Conservation (phyloP, 768 basidiomycete species). For the Leccinellum rugosiceps region DNA sequence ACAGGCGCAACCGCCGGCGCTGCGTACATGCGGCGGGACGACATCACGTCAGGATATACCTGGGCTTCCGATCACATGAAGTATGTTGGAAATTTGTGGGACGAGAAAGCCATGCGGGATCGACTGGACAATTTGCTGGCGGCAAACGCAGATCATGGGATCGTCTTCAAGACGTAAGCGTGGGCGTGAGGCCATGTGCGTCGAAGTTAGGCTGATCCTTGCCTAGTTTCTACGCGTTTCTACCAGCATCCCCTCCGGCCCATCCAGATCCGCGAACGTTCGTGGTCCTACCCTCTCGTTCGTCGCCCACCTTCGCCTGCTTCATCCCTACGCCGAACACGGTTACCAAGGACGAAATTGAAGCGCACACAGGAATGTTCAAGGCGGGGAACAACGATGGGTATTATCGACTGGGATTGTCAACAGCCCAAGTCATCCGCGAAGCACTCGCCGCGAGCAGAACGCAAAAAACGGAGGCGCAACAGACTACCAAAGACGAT, state of each 20-base stretch:
- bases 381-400: constrained; percentile 78
- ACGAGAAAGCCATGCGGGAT: constrained; percentile 56
- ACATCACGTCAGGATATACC: constrained; percentile 62
- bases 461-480: neutral
- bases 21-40: constrained; percentile 79
- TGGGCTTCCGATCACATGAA: constrained; percentile 89
- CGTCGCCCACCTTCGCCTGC: constrained; percentile 44
- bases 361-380: constrained; percentile 91
- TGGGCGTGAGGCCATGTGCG: neutral
- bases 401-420: constrained; percentile 81
- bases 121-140: constrained; percentile 63
- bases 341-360: constrained; percentile 69
- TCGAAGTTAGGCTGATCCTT: neutral
- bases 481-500: neutral
- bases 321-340: constrained; percentile 68
- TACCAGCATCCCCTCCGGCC: constrained; percentile 67
- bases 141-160: constrained; percentile 57
- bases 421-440: constrained; percentile 57
- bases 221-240: constrained; percentile 71
- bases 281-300: constrained; percentile 61
- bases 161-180: constrained; percentile 72
- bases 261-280: constrained; percentile 67
- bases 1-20: constrained; percentile 84
- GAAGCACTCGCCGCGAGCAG: constrained; percentile 42
- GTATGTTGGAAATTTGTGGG: constrained; percentile 85